Percentiles rank a stretch among this genome's conserved stretches.
Evolutionary conservation across 208 protist genomes (phyloP).

Genomic region (Sergeia podlipaevii): DNA sequence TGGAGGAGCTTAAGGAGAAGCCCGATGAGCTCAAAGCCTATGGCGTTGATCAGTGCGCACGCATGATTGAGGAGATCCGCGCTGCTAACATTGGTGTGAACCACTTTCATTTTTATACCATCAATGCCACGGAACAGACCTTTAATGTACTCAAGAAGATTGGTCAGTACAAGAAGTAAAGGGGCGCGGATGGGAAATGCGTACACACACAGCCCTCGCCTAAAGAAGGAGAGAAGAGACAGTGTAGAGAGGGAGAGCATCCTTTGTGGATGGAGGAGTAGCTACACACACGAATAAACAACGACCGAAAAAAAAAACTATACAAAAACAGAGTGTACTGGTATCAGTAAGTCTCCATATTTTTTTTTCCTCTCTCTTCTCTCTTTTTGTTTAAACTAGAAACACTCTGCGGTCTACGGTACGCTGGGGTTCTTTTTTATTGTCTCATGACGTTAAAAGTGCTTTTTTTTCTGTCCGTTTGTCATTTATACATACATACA

Average conservation of each 20-base stretch:
- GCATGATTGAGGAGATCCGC: slow-evolving; percentile 57
- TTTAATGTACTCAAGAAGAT: slow-evolving; percentile 43
- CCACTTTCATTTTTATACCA: slow-evolving; percentile 79
- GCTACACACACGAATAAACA: too few species aligned
- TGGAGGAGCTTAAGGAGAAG: slow-evolving; percentile 65
- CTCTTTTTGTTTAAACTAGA: neutral
- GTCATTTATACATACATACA: too few species aligned
- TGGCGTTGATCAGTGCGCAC: slow-evolving; percentile 48
- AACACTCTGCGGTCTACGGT: too few species aligned
- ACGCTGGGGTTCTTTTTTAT: too few species aligned
- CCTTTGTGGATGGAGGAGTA: too few species aligned
- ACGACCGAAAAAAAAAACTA: too few species aligned
- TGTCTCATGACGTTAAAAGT: too few species aligned
- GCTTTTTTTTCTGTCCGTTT: too few species aligned
- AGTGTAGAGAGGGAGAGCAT: too few species aligned
- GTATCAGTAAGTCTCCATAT: slow-evolving; percentile 8
- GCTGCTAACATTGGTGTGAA: slow-evolving; percentile 46
- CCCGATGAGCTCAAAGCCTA: slow-evolving; percentile 46
- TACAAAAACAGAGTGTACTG: slow-evolving; percentile 9
- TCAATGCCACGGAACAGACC: slow-evolving; percentile 38
- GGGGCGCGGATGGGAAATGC: neutral
- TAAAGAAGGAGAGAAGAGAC: too few species aligned
- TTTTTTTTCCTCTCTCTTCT: slow-evolving; percentile 3
- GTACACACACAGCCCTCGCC: neutral
- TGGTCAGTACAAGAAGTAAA: slow-evolving; percentile 26